Evolutionary conservation across 169 alveolate species (phyloP), one percentile per base, ranked within the genome.

Genomic region (Eimeria sp.): DNA sequence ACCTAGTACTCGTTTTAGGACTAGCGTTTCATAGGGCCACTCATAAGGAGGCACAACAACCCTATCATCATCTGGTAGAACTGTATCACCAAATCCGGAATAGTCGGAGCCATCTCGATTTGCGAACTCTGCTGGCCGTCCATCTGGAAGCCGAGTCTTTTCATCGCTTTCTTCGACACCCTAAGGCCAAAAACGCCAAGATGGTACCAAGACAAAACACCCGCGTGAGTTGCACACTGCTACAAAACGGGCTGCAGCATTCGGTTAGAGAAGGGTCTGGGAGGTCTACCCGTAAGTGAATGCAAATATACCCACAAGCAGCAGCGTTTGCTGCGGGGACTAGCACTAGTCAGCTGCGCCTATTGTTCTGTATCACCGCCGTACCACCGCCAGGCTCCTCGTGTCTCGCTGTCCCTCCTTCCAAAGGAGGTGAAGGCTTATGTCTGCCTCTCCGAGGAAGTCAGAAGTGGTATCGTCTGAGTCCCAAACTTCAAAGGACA

Each of bases 401-500:
- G 83, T 57, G 45, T 95, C 97, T 57, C 95, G 95, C 76, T 82
- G 94, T 65, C 97, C 97, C 47, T 93, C 93, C 34, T 75, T 75
- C 95, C 95, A 92, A 49, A 92, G 25, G 43, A 95, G 83, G 57
- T 96, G 92, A 30, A 95, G 78, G 70, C 96, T 83, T 14, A 95
- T 93, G 51, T 97, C 97, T 40, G 95, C 82, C 45, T 97, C 96
- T 3, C 98, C 98, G 20, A 97, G 95, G 34, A 97, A 94, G 43
- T 96, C 97, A 25, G 97, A 90, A 20, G 97, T 92, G 51, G 97
- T 63, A 40, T 97, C 98, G 86, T 93, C 96, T n/a, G 84, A 92
- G 83, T 97, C 97, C 98, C 98, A 97, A 34, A 96, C 97, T 89
- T 97, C 98, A 51, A 97, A 89, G 47, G 58, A 72, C 58, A 97